These are phyloP conservation scores for Phycomyces blakesleeanus DNA, from an alignment of 192 early-diverging fungal species.

Conservation along the genomic window DNA sequence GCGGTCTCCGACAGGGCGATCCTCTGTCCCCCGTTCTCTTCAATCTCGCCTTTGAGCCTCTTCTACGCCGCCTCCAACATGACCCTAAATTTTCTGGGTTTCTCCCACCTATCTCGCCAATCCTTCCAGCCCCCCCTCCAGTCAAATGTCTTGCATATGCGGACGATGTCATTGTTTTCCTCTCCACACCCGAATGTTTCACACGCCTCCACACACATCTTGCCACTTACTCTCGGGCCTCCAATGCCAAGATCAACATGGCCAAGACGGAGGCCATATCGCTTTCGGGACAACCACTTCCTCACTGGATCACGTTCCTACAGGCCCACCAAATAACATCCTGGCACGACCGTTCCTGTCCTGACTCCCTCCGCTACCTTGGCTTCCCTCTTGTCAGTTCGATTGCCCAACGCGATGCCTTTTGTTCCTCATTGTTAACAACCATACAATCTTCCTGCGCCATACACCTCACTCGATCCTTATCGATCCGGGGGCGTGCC, in stretches of 20 bases:
- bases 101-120: not conserved
- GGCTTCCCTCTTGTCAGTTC: not conserved
- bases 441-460: too few species aligned
- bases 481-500: not conserved
- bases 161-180: slow-evolving; percentile 13
- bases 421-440: too few species aligned
- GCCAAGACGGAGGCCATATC: slow-evolving; percentile 2
- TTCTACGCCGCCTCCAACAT: not conserved
- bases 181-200: not conserved
- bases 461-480: too few species aligned
- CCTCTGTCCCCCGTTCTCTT: slow-evolving; percentile 17
- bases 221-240: not conserved
- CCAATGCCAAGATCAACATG: slow-evolving; percentile 8
- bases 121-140: not conserved
- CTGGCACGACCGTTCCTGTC: not conserved
- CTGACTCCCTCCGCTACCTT: not conserved
- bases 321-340: not conserved
- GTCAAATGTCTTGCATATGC: slow-evolving; percentile 5
- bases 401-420: not conserved
- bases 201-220: not conserved
- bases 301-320: too few species aligned
- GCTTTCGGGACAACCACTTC: not conserved
- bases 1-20: slow-evolving; percentile 30
- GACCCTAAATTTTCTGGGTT: not conserved
- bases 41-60: slow-evolving; percentile 2